Conservation (phyloP, 257 asterid species). For the Nicotiana tabacum region DNA sequence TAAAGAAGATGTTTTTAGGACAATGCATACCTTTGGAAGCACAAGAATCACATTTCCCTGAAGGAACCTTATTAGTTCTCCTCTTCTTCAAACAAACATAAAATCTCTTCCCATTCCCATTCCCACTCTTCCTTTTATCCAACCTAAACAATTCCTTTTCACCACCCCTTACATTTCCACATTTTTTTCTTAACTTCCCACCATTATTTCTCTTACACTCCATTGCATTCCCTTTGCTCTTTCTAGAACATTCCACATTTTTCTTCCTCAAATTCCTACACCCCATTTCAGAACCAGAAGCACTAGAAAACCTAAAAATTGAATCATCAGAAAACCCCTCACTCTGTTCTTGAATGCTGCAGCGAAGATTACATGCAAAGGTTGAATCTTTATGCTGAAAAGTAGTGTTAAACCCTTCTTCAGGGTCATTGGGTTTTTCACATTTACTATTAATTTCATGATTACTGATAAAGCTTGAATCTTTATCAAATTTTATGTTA, state of each 20-base stretch:
- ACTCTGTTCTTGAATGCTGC: constrained; percentile 9
- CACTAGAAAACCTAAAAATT: constrained; percentile 61
- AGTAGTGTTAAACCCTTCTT: not conserved
- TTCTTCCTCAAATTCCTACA: constrained; percentile 30
- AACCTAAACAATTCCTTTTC: constrained; percentile 28
- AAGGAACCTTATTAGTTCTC: constrained; percentile 47
- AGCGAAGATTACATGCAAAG: constrained; percentile 12
- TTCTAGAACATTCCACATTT: constrained; percentile 16
- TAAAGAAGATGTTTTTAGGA: not conserved
- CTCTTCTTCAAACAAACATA: constrained; percentile 62
- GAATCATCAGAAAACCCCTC: constrained; percentile 22
- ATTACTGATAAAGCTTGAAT: not conserved
- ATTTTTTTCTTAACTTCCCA: constrained; percentile 37
- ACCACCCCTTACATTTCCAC: constrained; percentile 24
- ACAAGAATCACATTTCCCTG: constrained; percentile 58
- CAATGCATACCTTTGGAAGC: constrained; percentile 51
- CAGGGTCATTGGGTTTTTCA: constrained; percentile 2
- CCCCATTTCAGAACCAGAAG: constrained; percentile 20
- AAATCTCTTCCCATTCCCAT: constrained; percentile 32
- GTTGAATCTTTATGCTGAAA: constrained; percentile 25
- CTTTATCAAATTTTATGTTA: constrained; percentile 7
- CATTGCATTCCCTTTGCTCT: constrained; percentile 18
- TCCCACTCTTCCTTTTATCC: constrained; percentile 25
- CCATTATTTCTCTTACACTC: constrained; percentile 31
- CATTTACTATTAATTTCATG: constrained; percentile 8